Percentiles rank a stretch among this genome's conserved stretches.
phyloP scores from a whole-genome alignment of 345 rosid species.

The Arabis alpina region DNA sequence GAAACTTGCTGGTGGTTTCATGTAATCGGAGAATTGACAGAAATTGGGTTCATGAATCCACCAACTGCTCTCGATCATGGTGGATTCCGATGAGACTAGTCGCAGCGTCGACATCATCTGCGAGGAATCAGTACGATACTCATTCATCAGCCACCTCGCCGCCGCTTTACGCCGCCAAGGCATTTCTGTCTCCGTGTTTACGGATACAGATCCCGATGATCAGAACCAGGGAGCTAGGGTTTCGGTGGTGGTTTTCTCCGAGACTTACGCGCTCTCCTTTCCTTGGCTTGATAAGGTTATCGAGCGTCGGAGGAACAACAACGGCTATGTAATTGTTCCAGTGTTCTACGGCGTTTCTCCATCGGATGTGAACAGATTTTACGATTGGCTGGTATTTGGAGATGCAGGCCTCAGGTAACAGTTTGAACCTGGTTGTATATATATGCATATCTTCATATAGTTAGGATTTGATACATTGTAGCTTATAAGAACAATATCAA shows the following conservation, averaged over 20 bases:
- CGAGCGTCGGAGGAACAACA: background rate
- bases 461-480: no score
- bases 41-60: background rate
- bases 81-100: background rate
- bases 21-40: background rate
- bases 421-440: no score
- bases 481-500: no score
- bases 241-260: background rate
- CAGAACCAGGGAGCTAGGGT: background rate
- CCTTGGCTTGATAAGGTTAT: no score
- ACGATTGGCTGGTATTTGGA: background rate
- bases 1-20: no score
- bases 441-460: no score
- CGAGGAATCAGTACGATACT: background rate
- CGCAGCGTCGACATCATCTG: slow-evolving; percentile 12
- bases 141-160: slow-evolving; percentile 17
- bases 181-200: background rate
- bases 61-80: background rate
- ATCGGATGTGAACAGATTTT: no score
- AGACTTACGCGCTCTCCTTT: no score
- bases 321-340: background rate
- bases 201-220: no score
- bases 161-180: slow-evolving; percentile 31
- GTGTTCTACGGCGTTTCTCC: background rate
- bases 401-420: background rate